Evolutionary conservation across 2,329 filamentous ascomycete species (phyloP), one percentile per base, ranked within the genome.

Genomic region (Verruconis gallopava): DNA sequence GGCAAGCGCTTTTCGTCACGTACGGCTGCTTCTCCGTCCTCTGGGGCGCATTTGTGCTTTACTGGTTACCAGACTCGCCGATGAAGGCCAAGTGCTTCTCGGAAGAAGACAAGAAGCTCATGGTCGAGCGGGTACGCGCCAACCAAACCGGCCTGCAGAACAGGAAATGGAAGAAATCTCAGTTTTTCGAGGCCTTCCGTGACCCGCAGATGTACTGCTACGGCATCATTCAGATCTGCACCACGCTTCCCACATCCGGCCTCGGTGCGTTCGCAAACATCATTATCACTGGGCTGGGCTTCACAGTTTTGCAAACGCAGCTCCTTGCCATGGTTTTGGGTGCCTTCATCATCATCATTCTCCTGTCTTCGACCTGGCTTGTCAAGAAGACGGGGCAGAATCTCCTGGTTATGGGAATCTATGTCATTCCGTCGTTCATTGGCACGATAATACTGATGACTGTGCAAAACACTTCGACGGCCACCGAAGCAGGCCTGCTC

Each of bases 241-340:
- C 81, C 0, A 85, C 80, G 0, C 64, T 86, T 2, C 81, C 81
- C 0, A 85, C 80, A 0, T 77, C 73, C 15, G 81, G 81, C 0
- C 69, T 86, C 0, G 81, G 81, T 4, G 76, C 75, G 0, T 86
- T 85, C 54, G 75, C 79, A 42, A 79, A 79, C 48, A 79, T 86
- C 50, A 79, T 88, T 51, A 83, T 86, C 58, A 72, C 69, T 43
- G 66, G 67, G n/a, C 77, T 86, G 45, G 62, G 77, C 0, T 88
- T 85, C 52, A 68, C 63, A 0, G 62, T 65, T 0, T 64, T 85
- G 4, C 62, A 86, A 57, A 84, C 81, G 0, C 81, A 85, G 59
- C 64, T 88, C 1, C 63, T 88, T 18, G 72, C 79, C 30, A 85
- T 86, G 78, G 81, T 85, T 0, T 64, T 84, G 1, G 81, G 81